Base-by-base conservation (phyloP, 1,139 yeast genomes). In the Candida pseudoviswanathii region DNA sequence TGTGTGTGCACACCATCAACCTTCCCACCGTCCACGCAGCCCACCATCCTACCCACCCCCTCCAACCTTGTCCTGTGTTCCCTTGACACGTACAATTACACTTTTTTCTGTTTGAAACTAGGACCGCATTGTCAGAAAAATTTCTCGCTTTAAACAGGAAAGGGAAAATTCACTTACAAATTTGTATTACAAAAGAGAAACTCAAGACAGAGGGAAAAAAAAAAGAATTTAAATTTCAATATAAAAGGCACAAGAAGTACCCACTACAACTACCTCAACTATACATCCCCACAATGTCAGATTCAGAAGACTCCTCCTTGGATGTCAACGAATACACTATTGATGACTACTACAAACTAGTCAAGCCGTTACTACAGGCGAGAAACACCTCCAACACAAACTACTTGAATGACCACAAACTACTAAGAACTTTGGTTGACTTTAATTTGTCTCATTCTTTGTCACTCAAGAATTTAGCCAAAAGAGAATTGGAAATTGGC, bases 401-500 rank as follows among this genome's bases (percentile, higher is more conserved):
- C 31, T 54, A 58, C 34, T 51, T 59, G 30, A 60, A 62, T 43
- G 54, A 59, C 30, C 71, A 68, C 47, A 59, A 59, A 43, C 51
- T 60, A 34, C 54, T 66, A 32, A 56, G 71, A 43, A 66, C 71
- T 2, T 53, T 68, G 25, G 64, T 64, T 21, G 71, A 70, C 52
- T 65, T 68, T 43, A 52, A 62, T 37, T 54, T 70, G 44, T 56
- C 67, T 10, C 68, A 65, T 44, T 53, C 61, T 16, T 55, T 66
- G 32, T 49, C 52, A 22, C 49, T 68, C 40, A 59, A 58, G 38
- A 61, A 62, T 48, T 45, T 58, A 16, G 68, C 64, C 45, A 65
- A 64, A 49, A 50, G 69, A 31, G 63, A 63, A 41, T 50, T 68
- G 3, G 60, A 56, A 27, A 47, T 68, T 30, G 58, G 62, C 8